These are phyloP conservation scores for Aspergillus sp. DNA, from an alignment of 2,329 filamentous ascomycete species.

Conservation along the genomic window DNA sequence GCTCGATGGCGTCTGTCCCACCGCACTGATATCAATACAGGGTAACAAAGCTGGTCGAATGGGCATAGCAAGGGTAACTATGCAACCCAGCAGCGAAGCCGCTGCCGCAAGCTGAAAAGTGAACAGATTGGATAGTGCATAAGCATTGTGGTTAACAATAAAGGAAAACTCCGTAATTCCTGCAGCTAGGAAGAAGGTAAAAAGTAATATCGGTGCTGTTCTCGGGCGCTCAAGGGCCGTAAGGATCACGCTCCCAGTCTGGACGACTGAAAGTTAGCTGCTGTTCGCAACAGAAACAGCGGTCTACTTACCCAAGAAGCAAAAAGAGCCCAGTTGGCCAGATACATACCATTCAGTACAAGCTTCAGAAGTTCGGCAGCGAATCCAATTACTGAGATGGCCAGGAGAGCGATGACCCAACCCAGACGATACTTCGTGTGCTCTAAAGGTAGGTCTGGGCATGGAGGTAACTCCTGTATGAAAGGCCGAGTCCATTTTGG, in stretches of 20 bases:
- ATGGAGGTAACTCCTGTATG: slow-evolving; percentile 43
- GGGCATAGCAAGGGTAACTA: slow-evolving; percentile 66
- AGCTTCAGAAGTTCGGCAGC: slow-evolving; percentile 33
- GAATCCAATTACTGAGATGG: slow-evolving; percentile 39
- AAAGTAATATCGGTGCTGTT: slow-evolving; percentile 40
- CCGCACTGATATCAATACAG: slow-evolving; percentile 58
- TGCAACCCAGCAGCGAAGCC: slow-evolving; percentile 49
- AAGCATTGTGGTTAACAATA: slow-evolving; percentile 24
- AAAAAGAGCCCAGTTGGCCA: slow-evolving; percentile 26
- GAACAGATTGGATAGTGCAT: slow-evolving; percentile 14
- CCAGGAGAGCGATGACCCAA: slow-evolving; percentile 41
- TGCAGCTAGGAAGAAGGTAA: slow-evolving; percentile 33
- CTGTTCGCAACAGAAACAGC: background rate
- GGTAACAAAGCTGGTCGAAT: slow-evolving; percentile 61
- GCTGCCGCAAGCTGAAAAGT: slow-evolving; percentile 33
- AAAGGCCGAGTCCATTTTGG: slow-evolving; percentile 56
- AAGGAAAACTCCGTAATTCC: slow-evolving; percentile 38
- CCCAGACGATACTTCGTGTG: slow-evolving; percentile 27
- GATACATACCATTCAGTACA: slow-evolving; percentile 17
- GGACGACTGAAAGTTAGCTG: background rate
- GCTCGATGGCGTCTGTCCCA: slow-evolving; percentile 56
- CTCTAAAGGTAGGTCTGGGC: slow-evolving; percentile 32
- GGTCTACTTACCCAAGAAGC: slow-evolving; percentile 40
- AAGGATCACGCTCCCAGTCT: slow-evolving; percentile 38
- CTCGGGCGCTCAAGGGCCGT: slow-evolving; percentile 42